Evolutionary conservation across 169 alveolate species (phyloP).

Genomic region (Miamiensis avidus): DNA sequence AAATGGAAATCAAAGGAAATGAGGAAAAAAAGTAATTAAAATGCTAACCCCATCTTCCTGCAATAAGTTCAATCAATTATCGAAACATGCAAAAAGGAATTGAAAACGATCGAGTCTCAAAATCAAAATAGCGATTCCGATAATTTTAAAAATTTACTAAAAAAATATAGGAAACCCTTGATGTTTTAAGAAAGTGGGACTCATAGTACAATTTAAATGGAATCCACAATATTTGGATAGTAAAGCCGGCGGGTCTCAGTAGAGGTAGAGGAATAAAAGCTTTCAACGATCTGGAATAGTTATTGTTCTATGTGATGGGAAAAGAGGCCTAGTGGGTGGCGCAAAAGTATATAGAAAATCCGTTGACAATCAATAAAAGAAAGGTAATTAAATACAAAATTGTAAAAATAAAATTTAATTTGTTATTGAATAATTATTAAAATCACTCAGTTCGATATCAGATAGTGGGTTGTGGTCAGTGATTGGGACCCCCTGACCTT

Average conservation of each 20-base stretch:
- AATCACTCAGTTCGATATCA: conserved; percentile 80
- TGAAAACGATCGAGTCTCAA: too few relatives aligned
- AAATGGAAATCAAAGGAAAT: too few relatives aligned
- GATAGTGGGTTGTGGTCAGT: conserved; percentile 84
- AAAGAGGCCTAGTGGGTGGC: conserved; percentile 69
- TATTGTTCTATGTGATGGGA: conserved; percentile 55
- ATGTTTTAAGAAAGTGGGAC: conserved; percentile 16
- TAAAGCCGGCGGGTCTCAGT: conserved; percentile 83
- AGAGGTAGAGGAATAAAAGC: conserved; percentile 83
- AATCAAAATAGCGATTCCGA: conserved; percentile 21
- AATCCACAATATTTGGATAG: conserved; percentile 82
- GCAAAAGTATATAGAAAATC: conserved; percentile 83
- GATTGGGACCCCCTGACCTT: conserved; percentile 81
- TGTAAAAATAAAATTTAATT: not conserved
- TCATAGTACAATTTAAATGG: conserved; percentile 70
- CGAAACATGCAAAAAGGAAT: too few relatives aligned
- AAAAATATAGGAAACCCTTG: conserved; percentile 25
- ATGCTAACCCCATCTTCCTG: too few relatives aligned
- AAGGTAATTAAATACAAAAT: conserved; percentile 1
- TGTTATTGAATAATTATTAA: too few relatives aligned
- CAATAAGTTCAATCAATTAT: too few relatives aligned
- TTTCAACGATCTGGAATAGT: conserved; percentile 65
- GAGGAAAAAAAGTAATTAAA: too few relatives aligned
- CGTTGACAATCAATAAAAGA: conserved; percentile 63
- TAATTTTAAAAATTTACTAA: conserved; percentile 21